Percentiles rank a stretch among this genome's conserved stretches.
Conservation (phyloP, 2,329 filamentous ascomycete species). For the Paecilomyces niveus region DNA sequence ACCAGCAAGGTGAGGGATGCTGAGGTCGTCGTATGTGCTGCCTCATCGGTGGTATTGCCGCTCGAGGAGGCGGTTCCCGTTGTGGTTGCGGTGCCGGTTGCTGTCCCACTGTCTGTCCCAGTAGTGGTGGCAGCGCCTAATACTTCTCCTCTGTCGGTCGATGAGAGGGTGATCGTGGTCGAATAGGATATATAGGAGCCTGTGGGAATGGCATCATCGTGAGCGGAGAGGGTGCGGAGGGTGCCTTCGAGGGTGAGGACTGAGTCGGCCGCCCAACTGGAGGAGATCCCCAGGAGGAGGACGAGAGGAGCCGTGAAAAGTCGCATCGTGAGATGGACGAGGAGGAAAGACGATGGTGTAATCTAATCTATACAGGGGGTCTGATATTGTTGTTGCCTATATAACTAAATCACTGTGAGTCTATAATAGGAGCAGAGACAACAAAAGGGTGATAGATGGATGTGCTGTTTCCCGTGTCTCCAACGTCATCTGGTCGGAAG, state of each 20-base stretch:
- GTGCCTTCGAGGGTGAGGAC: conserved; percentile 13
- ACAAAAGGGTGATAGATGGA: too few species aligned
- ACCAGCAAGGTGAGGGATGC: conserved; percentile 34
- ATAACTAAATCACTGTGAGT: too few species aligned
- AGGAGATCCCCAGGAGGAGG: not conserved
- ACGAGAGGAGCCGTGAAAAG: not conserved
- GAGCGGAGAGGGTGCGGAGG: conserved; percentile 11
- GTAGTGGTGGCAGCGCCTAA: conserved; percentile 17
- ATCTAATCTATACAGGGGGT: not conserved
- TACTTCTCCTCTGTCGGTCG: conserved; percentile 1
- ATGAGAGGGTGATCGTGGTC: conserved; percentile 22
- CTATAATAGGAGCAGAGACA: too few species aligned
- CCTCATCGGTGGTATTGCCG: conserved; percentile 19
- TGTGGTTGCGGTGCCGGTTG: conserved; percentile 13
- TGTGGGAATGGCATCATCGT: conserved; percentile 25
- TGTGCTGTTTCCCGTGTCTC: too few species aligned
- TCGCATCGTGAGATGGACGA: not conserved
- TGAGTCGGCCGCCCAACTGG: conserved; percentile 2
- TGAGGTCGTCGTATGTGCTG: conserved; percentile 22
- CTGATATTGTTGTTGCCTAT: too few species aligned
- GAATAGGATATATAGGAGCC: conserved; percentile 32
- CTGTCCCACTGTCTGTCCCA: conserved; percentile 9
- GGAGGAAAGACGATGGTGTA: not conserved
- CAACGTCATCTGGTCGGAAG: too few species aligned
- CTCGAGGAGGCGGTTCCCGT: conserved; percentile 3